These are phyloP conservation scores for Platismatia glauca DNA, from an alignment of 495 filamentous ascomycete species.

Conservation along the genomic window DNA sequence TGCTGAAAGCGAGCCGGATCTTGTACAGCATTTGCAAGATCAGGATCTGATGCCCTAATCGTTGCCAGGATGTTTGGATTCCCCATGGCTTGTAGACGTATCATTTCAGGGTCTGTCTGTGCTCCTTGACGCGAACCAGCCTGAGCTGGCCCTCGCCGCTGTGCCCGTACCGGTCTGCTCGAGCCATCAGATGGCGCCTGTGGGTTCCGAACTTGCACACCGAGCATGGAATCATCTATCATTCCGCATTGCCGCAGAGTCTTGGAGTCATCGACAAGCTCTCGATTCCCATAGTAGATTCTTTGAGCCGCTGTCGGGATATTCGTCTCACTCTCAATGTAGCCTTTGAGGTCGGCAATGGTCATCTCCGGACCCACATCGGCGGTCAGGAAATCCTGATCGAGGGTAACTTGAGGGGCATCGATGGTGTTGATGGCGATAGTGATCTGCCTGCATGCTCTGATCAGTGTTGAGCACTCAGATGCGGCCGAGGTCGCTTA, in stretches of 20 bases:
- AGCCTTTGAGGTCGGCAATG: conserved; percentile 76
- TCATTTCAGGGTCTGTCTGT: conserved; percentile 63
- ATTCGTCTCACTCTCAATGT: conserved; percentile 58
- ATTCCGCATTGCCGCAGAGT: conserved; percentile 77
- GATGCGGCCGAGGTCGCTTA: not conserved
- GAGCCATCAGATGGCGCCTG: conserved; percentile 9
- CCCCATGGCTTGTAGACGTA: conserved; percentile 73
- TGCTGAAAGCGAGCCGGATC: conserved; percentile 67
- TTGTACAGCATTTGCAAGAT: conserved; percentile 68
- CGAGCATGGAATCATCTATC: conserved; percentile 85
- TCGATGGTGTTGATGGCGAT: conserved; percentile 60
- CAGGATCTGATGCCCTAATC: conserved; percentile 59
- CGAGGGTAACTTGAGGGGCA: conserved; percentile 53
- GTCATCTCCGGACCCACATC: conserved; percentile 79
- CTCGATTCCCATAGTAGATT: conserved; percentile 82
- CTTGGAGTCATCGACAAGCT: conserved; percentile 65
- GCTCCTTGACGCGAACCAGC: conserved; percentile 27
- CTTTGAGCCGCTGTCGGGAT: conserved; percentile 40
- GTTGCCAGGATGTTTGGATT: conserved; percentile 63
- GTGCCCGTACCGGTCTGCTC: conserved; percentile 9
- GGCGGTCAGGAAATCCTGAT: conserved; percentile 72
- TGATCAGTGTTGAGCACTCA: conserved; percentile 6
- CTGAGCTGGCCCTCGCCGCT: conserved; percentile 13
- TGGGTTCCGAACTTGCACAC: conserved; percentile 55
- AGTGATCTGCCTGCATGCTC: conserved; percentile 61